Evolutionary conservation across 2,329 filamentous ascomycete genomes (phyloP).

Genomic region (Aspergillus costaricaensis): DNA sequence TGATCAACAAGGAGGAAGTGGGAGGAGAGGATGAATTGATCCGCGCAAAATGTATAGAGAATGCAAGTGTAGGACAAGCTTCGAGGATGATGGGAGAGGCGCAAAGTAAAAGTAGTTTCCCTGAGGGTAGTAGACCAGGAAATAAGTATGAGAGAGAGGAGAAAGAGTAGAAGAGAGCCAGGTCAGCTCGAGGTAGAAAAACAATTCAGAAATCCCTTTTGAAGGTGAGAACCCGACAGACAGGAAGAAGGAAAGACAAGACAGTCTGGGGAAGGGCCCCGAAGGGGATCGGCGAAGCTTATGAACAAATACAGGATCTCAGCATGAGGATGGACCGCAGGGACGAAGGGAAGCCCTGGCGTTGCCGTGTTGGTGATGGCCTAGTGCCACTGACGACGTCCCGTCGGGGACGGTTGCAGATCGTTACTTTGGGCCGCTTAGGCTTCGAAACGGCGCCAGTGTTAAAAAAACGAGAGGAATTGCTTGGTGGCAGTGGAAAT

Average conservation of each 20-base stretch:
- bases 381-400: constrained; percentile 46
- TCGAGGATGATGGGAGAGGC: constrained; percentile 11
- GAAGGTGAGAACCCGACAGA: constrained; percentile 16
- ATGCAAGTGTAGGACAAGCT: neutral
- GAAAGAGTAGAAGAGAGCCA: neutral
- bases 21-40: constrained; percentile 12
- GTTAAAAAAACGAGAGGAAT: constrained; percentile 20
- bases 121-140: constrained; percentile 14
- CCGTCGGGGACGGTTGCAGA: constrained; percentile 43
- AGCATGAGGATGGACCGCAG: constrained; percentile 32
- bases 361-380: constrained; percentile 27
- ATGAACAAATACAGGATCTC: constrained; percentile 42
- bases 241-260: constrained; percentile 27
- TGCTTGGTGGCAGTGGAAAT: constrained; percentile 16
- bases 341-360: constrained; percentile 32
- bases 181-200: constrained; percentile 14
- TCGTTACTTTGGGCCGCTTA: constrained; percentile 35
- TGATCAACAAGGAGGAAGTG: constrained; percentile 6
- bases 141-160: neutral
- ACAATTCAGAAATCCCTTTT: constrained; percentile 12
- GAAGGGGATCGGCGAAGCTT: constrained; percentile 49
- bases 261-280: constrained; percentile 39
- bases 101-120: constrained; percentile 10
- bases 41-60: constrained; percentile 13
- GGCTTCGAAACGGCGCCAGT: constrained; percentile 31